phyloP scores from a whole-genome alignment of 805 yeast species.

The Zygosaccharomyces bailii region DNA sequence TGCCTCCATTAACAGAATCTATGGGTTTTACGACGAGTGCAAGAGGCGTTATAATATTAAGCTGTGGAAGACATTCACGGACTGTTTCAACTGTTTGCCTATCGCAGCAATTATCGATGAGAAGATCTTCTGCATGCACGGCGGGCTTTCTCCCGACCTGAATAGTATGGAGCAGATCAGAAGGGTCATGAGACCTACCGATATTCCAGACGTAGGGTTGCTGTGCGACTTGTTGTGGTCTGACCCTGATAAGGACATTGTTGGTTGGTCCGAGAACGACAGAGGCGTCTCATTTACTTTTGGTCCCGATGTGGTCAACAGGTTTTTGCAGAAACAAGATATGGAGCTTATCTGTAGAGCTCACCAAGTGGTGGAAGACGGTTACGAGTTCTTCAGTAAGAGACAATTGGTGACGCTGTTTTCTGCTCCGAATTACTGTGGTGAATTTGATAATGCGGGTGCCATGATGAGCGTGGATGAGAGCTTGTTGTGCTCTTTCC shows the following conservation, averaged over 20 bases:
- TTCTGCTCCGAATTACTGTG: constrained; percentile 97
- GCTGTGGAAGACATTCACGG: constrained; percentile 98
- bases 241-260: constrained; percentile 96
- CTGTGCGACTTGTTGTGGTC: constrained; percentile 97
- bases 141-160: constrained; percentile 95
- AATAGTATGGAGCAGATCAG: constrained; percentile 98
- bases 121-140: constrained; percentile 98
- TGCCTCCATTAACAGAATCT: constrained; percentile 95
- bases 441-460: constrained; percentile 98
- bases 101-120: constrained; percentile 98
- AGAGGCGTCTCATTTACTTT: constrained; percentile 99
- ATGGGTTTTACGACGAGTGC: constrained; percentile 98
- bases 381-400: constrained; percentile 94
- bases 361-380: constrained; percentile 98
- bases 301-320: constrained; percentile 98
- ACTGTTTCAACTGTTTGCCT: constrained; percentile 97
- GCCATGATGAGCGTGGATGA: constrained; percentile 99
- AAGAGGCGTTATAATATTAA: constrained; percentile 97
- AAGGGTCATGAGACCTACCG: constrained; percentile 98
- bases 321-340: constrained; percentile 94
- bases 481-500: constrained; percentile 91
- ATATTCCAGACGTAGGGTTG: constrained; percentile 96
- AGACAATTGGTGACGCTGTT: constrained; percentile 94
- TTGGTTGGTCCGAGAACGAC: constrained; percentile 99
- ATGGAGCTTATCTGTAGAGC: constrained; percentile 98